These are phyloP conservation scores for Saccharomyces hybrid DNA, from an alignment of 1,139 yeast species.

Conservation along the genomic window DNA sequence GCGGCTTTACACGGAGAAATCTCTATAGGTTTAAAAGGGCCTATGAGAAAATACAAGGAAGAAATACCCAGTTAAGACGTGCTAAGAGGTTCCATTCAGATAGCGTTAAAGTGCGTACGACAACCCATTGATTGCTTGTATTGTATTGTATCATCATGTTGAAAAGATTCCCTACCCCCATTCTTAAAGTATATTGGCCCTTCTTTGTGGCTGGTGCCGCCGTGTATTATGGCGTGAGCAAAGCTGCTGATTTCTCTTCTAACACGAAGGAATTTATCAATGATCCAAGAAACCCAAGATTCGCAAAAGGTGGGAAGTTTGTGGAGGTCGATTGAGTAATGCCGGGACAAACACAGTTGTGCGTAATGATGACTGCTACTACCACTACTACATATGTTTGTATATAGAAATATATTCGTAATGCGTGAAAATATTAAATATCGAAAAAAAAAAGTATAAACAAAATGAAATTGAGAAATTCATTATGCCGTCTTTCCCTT, in stretches of 20 bases:
- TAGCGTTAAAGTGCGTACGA: neutral
- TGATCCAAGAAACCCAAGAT: constrained; percentile 77
- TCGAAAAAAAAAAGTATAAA: constrained; percentile 1
- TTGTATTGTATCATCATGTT: constrained; percentile 14
- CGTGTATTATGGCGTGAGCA: constrained; percentile 50
- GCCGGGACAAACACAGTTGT: neutral
- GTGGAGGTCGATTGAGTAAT: constrained; percentile 27
- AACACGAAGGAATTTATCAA: constrained; percentile 58
- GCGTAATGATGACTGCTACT: neutral
- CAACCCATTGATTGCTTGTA: constrained; percentile 2
- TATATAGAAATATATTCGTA: constrained; percentile 1
- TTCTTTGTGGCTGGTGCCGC: constrained; percentile 55
- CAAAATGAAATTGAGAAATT: neutral
- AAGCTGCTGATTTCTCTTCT: constrained; percentile 50
- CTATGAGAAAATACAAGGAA: neutral
- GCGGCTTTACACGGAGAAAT: neutral
- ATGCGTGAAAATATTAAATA: neutral
- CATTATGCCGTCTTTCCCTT: neutral
- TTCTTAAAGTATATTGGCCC: constrained; percentile 61
- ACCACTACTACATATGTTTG: constrained; percentile 2
- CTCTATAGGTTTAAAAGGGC: neutral
- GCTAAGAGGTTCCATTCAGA: neutral
- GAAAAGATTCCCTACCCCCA: constrained; percentile 45
- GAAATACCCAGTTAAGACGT: neutral
- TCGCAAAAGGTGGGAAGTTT: constrained; percentile 47